phyloP scores from a whole-genome alignment of 805 yeast genomes.

The Candida silvicultrix region DNA sequence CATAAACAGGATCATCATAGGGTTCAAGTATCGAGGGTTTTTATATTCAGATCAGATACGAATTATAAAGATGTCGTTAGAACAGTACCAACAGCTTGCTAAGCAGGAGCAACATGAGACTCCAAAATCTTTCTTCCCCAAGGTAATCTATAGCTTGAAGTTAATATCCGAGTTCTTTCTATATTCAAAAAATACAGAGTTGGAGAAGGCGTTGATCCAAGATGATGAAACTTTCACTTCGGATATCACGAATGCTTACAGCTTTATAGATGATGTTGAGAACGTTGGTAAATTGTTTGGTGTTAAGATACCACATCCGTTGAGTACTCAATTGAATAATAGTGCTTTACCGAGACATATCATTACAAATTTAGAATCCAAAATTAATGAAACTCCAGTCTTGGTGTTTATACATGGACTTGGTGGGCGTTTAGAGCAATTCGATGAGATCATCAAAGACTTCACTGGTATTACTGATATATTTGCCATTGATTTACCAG shows the following conservation, averaged over 20 bases:
- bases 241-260: background rate
- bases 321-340: conserved; percentile 2
- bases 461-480: conserved; percentile 59
- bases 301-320: conserved; percentile 10
- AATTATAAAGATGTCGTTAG: conserved; percentile 10
- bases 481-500: conserved; percentile 77
- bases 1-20: too few relatives aligned
- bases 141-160: background rate
- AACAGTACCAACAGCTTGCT: conserved; percentile 12
- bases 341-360: background rate
- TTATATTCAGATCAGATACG: background rate
- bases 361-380: conserved; percentile 6
- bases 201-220: conserved; percentile 11
- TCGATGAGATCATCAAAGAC: conserved; percentile 57
- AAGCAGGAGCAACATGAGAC: conserved; percentile 9
- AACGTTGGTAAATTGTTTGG: conserved; percentile 10
- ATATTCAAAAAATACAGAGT: conserved; percentile 5
- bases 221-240: conserved; percentile 14
- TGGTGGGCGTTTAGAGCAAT: conserved; percentile 87
- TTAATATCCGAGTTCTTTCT: background rate
- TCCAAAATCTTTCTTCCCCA: conserved; percentile 1
- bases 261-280: conserved; percentile 4
- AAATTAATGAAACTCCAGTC: conserved; percentile 45
- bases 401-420: conserved; percentile 76
- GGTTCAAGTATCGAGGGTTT: too few relatives aligned